Evolutionary conservation across 192 early-diverging fungal genomes (phyloP), one percentile per base, ranked within the genome.

Genomic region (Geranomyces michiganensis): DNA sequence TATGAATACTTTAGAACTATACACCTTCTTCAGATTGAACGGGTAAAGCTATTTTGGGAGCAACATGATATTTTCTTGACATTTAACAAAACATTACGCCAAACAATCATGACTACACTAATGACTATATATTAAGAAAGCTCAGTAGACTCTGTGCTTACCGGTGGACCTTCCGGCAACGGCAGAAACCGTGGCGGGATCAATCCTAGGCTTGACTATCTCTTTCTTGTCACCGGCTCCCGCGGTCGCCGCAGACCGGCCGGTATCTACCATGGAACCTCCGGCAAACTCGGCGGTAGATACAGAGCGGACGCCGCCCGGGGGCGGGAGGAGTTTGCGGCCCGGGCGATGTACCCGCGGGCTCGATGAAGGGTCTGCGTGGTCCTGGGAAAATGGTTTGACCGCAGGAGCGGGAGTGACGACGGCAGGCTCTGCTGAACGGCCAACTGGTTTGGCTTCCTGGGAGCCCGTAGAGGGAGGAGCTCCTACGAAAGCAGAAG

Each of bases 141-240:
- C 4, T 27, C 26, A 62, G 1, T 62, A 62, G 13, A 62, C 26
- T 12, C 36, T 8, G n/a, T 41, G 36, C 32, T 62, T 62, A 10
- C 60, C 60, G 10, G 60, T 62, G n/a, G 60, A 29, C 7, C 31
- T 62, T 3, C 60, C 60, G 12, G 60, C 60, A 0, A 62, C 60
- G 4, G 19, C 36, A 30, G n/a, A 21, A 6, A 62, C 60, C n/a
- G 60, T 41, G 6, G 60, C 14, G 9, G 60, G 60, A 30, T 62
- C 60, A n/a, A 62, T 30, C 26, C 30, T 14, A 26, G 51, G n/a
- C 7, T 53, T 53, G n/a, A 41, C 3, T 7, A 10, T 41, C 5
- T 41, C 36, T 41, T 41, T 41, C 36, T 41, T 41, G 3, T 41
- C 36, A 7, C 5, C 36, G 36, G 36, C 36, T 3, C 5, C 36